Evolutionary conservation across 768 basidiomycete species (phyloP).

Genomic region (Coprinellus micaceus): DNA sequence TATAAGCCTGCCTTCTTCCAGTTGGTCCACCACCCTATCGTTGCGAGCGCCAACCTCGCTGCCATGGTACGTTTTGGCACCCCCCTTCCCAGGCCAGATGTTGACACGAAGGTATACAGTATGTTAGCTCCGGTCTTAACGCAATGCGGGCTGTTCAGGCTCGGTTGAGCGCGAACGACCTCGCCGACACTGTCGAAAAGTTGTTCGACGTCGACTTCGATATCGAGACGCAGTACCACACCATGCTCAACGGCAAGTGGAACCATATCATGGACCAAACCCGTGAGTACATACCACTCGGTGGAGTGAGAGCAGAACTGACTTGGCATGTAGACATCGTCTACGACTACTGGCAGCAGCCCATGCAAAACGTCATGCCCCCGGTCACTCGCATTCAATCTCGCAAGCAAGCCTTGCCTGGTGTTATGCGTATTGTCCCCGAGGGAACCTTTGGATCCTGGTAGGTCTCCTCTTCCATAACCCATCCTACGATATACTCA

Average conservation of each 20-base stretch:
- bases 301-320: background rate
- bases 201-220: slow-evolving; percentile 62
- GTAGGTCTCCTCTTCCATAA: slow-evolving; percentile 25
- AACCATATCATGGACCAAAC: slow-evolving; percentile 74
- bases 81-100: too few species aligned
- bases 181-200: slow-evolving; percentile 50
- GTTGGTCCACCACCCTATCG: slow-evolving; percentile 62
- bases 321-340: slow-evolving; percentile 37
- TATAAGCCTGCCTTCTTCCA: slow-evolving; percentile 65
- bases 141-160: slow-evolving; percentile 63
- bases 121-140: slow-evolving; percentile 52
- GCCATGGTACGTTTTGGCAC: slow-evolving; percentile 37
- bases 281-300: slow-evolving; percentile 28
- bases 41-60: slow-evolving; percentile 55
- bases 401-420: slow-evolving; percentile 54
- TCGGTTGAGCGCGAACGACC: slow-evolving; percentile 54
- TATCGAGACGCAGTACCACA: slow-evolving; percentile 58
- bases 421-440: slow-evolving; percentile 60
- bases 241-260: slow-evolving; percentile 62
- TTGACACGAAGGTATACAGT: background rate
- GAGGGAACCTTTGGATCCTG: slow-evolving; percentile 62
- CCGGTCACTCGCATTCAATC: slow-evolving; percentile 46
- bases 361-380: slow-evolving; percentile 62
- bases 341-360: slow-evolving; percentile 72
- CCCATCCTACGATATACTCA: background rate